A percentile compares a stretch with the other conserved stretches of the same genome.
Evolutionary conservation across 257 asterid species (phyloP).

Genomic region (Nicotiana attenuata): DNA sequence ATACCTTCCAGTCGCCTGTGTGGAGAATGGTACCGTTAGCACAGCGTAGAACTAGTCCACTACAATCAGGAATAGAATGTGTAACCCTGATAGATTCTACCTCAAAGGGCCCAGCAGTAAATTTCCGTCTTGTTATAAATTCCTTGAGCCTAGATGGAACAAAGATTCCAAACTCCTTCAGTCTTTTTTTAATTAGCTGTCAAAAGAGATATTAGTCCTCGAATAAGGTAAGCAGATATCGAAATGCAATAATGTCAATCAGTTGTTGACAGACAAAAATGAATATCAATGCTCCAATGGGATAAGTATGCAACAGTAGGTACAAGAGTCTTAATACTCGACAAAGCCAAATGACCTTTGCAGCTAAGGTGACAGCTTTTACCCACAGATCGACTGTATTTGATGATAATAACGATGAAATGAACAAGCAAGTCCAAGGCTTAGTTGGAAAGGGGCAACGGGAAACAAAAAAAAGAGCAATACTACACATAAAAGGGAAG

Average conservation of each 20-base stretch:
- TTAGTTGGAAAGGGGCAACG: too few relatives aligned
- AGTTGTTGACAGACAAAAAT: background rate
- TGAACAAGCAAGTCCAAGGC: background rate
- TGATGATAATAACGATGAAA: background rate
- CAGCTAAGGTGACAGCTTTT: background rate
- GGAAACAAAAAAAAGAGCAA: too few relatives aligned
- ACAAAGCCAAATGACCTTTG: background rate
- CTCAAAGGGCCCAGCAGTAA: conserved; percentile 96
- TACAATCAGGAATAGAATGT: conserved; percentile 98
- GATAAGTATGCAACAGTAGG: background rate
- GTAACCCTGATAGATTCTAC: conserved; percentile 88
- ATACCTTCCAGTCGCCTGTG: conserved; percentile 99
- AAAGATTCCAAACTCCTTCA: conserved; percentile 92
- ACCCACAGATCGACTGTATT: background rate
- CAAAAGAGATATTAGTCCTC: conserved; percentile 5
- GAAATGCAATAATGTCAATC: background rate
- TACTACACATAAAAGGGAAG: too few relatives aligned
- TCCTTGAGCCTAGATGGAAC: conserved; percentile 87
- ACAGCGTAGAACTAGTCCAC: conserved; percentile 95
- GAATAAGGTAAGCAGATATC: background rate
- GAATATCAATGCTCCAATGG: background rate
- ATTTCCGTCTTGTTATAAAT: conserved; percentile 71
- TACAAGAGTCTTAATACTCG: background rate
- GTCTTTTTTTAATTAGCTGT: conserved; percentile 93
- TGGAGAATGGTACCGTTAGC: conserved; percentile 97